These are phyloP conservation scores for Venustampulla echinocandica DNA, from an alignment of 495 filamentous ascomycete species.

Conservation along the genomic window DNA sequence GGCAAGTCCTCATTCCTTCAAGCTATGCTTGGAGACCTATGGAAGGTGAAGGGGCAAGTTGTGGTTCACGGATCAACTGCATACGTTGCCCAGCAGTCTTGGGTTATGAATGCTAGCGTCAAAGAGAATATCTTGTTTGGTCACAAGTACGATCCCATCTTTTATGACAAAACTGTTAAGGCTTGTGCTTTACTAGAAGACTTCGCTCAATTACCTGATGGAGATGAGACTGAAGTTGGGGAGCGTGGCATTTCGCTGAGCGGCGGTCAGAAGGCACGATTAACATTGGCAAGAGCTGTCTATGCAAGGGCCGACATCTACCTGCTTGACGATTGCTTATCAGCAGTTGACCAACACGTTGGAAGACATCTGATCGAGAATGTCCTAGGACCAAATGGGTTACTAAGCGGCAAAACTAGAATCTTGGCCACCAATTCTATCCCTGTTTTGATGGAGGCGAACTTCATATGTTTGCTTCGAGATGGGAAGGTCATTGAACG, in stretches of 20 bases:
- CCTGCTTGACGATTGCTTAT: slow-evolving; percentile 86
- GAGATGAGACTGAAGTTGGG: slow-evolving; percentile 92
- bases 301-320: slow-evolving; percentile 98
- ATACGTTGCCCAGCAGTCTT: slow-evolving; percentile 85
- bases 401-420: slow-evolving; percentile 79
- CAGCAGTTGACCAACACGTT: slow-evolving; percentile 96
- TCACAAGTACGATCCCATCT: slow-evolving; percentile 85
- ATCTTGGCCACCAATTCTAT: slow-evolving; percentile 96
- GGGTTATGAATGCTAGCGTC: slow-evolving; percentile 98
- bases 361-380: slow-evolving; percentile 90
- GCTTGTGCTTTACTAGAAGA: slow-evolving; percentile 90
- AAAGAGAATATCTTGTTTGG: slow-evolving; percentile 97
- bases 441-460: slow-evolving; percentile 76
- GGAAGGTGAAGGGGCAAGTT: slow-evolving; percentile 82
- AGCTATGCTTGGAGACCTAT: slow-evolving; percentile 80
- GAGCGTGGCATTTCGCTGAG: slow-evolving; percentile 96
- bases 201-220: slow-evolving; percentile 86
- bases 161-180: slow-evolving; percentile 90
- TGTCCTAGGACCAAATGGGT: slow-evolving; percentile 77
- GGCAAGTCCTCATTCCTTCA: slow-evolving; percentile 92
- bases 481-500: slow-evolving; percentile 78
- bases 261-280: slow-evolving; percentile 90
- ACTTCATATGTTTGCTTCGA: slow-evolving; percentile 75
- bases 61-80: slow-evolving; percentile 70
- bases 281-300: slow-evolving; percentile 92